phyloP scores from a whole-genome alignment of 768 basidiomycete genomes.

The Termitomyces sp. region DNA sequence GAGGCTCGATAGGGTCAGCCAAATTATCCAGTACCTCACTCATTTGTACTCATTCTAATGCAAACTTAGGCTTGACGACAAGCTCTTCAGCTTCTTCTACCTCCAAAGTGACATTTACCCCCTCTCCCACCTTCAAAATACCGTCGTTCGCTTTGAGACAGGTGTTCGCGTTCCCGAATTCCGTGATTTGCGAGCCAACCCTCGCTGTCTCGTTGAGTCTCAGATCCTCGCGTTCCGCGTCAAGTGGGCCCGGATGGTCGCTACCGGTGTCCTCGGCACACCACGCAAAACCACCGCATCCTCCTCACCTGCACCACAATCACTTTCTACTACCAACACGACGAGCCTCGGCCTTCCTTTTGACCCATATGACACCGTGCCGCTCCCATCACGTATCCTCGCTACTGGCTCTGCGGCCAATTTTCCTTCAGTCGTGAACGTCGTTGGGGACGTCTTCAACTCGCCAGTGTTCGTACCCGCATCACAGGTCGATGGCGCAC shows the following conservation, averaged over 20 bases:
- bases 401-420: slow-evolving; percentile 80
- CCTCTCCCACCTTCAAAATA: slow-evolving; percentile 77
- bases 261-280: slow-evolving; percentile 64
- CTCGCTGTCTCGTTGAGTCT: slow-evolving; percentile 80
- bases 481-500: slow-evolving; percentile 77
- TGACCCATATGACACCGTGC: slow-evolving; percentile 72
- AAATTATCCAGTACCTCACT: background rate
- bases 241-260: slow-evolving; percentile 72
- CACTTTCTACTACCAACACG: slow-evolving; percentile 12
- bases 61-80: slow-evolving; percentile 73
- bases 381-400: slow-evolving; percentile 64
- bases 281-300: slow-evolving; percentile 31
- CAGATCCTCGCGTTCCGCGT: slow-evolving; percentile 81
- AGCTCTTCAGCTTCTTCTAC: slow-evolving; percentile 88
- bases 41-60: slow-evolving; percentile 3
- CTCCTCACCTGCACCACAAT: slow-evolving; percentile 10
- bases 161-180: slow-evolving; percentile 88
- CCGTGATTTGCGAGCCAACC: slow-evolving; percentile 85
- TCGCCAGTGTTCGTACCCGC: slow-evolving; percentile 73
- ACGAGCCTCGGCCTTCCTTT: slow-evolving; percentile 65
- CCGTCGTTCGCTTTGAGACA: slow-evolving; percentile 77
- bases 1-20: slow-evolving; percentile 81
- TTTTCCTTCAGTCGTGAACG: slow-evolving; percentile 78
- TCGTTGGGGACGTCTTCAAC: slow-evolving; percentile 82
- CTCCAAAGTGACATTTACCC: slow-evolving; percentile 78